Percentiles rank a stretch among this genome's conserved stretches.
Conservation (phyloP, 768 basidiomycete genomes). For the Boletus insuetus region DNA sequence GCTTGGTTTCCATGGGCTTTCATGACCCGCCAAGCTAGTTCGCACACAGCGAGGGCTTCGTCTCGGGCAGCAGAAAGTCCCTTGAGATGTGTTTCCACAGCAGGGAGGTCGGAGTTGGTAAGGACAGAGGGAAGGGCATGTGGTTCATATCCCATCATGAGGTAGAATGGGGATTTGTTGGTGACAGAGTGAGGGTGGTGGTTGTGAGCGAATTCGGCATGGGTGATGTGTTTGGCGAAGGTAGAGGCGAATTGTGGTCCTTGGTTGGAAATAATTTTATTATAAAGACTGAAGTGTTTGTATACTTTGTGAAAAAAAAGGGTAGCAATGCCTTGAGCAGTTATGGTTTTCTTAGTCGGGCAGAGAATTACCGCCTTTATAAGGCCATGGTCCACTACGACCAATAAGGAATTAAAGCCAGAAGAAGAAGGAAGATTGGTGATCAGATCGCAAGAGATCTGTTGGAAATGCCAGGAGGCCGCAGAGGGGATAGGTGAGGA, state of each 20-base stretch:
- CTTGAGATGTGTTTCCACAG: too few relatives aligned
- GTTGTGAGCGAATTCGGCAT: too few relatives aligned
- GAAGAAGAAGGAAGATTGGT: neutral
- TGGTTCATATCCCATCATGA: too few relatives aligned
- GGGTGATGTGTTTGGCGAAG: too few relatives aligned
- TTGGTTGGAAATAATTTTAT: neutral
- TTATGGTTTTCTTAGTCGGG: neutral
- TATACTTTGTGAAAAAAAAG: neutral
- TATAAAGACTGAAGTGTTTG: neutral
- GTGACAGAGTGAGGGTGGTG: too few relatives aligned
- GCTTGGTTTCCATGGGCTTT: too few relatives aligned
- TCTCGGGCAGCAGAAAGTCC: too few relatives aligned
- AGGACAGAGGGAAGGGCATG: too few relatives aligned
- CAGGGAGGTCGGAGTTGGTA: too few relatives aligned
- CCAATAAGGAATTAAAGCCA: neutral
- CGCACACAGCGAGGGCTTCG: too few relatives aligned
- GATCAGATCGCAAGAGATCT: neutral
- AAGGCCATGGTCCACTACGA: neutral
- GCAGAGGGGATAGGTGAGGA: neutral
- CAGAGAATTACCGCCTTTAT: neutral
- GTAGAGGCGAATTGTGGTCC: neutral
- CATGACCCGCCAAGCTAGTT: too few relatives aligned
- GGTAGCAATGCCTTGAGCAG: neutral
- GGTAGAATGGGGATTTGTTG: too few relatives aligned
- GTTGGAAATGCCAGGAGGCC: neutral